Conservation (phyloP, 768 basidiomycete species). For the Leccinellum luteum region DNA sequence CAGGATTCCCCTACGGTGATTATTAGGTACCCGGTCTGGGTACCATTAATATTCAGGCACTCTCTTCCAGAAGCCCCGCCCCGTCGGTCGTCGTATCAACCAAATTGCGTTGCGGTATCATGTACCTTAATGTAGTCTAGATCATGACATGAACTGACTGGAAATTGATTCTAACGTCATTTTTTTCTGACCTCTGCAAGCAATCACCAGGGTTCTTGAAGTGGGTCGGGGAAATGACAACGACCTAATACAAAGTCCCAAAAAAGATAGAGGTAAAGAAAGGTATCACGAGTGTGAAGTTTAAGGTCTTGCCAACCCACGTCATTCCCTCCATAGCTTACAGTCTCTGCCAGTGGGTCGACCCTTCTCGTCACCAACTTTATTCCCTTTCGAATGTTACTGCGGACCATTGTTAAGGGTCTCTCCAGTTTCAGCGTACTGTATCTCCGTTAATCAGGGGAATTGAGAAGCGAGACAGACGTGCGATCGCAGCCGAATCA, state of each 20-base stretch:
- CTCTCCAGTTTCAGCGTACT: neutral
- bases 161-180: neutral
- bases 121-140: neutral
- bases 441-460: neutral
- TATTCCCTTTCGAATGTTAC: neutral
- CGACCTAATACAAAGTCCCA: neutral
- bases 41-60: neutral
- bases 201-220: neutral
- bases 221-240: neutral
- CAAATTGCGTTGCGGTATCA: neutral
- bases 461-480: neutral
- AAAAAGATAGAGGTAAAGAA: neutral
- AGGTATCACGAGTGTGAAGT: neutral
- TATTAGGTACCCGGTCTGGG: neutral
- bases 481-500: neutral
- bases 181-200: neutral
- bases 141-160: constrained; percentile 1
- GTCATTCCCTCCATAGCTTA: neutral
- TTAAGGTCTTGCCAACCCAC: neutral
- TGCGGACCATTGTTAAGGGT: neutral
- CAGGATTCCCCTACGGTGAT: neutral
- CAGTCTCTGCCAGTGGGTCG: no score
- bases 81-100: constrained; percentile 8
- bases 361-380: neutral
- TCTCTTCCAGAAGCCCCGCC: neutral